A percentile compares a stretch with the other conserved stretches of the same genome.
Conservation (phyloP, 73 alveolate species). For the Paramecium sonneborni region DNA sequence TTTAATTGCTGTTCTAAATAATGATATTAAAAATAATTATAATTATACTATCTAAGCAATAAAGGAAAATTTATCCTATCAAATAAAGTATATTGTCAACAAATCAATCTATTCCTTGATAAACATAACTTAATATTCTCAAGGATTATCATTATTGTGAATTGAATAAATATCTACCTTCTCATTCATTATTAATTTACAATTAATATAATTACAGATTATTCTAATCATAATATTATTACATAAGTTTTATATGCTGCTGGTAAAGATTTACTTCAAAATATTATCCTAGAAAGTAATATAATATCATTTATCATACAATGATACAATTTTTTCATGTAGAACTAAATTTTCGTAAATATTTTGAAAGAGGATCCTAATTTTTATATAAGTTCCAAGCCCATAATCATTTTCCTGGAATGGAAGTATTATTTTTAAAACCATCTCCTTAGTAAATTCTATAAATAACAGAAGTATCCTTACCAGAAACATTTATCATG, state of each 20-base stretch:
- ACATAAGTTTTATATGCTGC: not conserved
- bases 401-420: conserved; percentile 8
- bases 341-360: conserved; percentile 8
- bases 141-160: conserved; percentile 44
- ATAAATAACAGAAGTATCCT: not conserved
- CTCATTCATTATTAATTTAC: not conserved
- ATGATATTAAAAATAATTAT: not conserved
- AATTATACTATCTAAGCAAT: not conserved
- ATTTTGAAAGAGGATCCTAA: not conserved
- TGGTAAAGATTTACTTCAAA: not conserved
- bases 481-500: not conserved
- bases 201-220: not conserved
- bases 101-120: not conserved
- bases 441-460: not conserved
- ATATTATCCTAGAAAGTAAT: not conserved
- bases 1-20: not conserved
- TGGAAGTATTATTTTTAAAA: not conserved
- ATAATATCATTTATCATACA: not conserved
- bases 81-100: not conserved
- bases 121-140: not conserved
- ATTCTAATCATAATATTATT: not conserved
- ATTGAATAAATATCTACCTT: not conserved
- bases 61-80: not conserved
- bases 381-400: not conserved
- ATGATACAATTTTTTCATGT: conserved; percentile 23